Base-by-base conservation (phyloP, 2,329 filamentous ascomycete genomes). In the Penicillium aurantiogriseum region DNA sequence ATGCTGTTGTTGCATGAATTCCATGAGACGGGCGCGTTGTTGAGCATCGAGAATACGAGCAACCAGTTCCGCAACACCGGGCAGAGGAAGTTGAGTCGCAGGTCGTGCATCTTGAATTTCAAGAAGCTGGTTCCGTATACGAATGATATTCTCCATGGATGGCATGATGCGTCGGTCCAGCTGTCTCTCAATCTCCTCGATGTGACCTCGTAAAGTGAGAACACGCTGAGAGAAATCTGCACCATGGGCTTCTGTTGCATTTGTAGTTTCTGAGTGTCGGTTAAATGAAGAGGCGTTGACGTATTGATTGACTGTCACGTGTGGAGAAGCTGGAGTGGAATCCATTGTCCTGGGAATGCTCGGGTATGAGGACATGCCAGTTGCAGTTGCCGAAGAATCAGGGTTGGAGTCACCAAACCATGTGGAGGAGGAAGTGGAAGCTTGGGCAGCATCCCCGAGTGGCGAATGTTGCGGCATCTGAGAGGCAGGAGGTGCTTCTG, bases 71-170 rank as follows among this genome's bases (percentile, higher is more conserved):
- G 38, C 67, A 61, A 53, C 68, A 63, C 25, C 71, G 60, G 36
- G 63, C 57, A 39, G 59, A 52, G 49, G 38, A 62, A 51, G 21
- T 59, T 69, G 48, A 64, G n/a, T 68, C 27, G 61, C 63, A 58
- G 69, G 67, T 43, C 71, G 72, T 19, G 67, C 64, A 58, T 75
- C 73, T 15, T 73, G 63, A 11, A 74, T 56, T 40, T 66, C 62
- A 45, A 71, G 68, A 19, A 76, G 54, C 39, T 73, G 65, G 21
- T 59, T 68, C 9, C 74, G 69, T 33, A 70, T 58, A 3, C 51
- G 57, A 23, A 70, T 67, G 27, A 76, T 68, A 29, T 67, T 64
- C 6, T 71, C 68, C 46, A 74, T 61, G 2, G 67, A 51, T n/a
- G 73, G 73, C 2, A 65, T 54, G 29, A 64, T 61, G 15, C 67